phyloP scores from a whole-genome alignment of 768 basidiomycete genomes.

The Gloeophyllum trabeum region DNA sequence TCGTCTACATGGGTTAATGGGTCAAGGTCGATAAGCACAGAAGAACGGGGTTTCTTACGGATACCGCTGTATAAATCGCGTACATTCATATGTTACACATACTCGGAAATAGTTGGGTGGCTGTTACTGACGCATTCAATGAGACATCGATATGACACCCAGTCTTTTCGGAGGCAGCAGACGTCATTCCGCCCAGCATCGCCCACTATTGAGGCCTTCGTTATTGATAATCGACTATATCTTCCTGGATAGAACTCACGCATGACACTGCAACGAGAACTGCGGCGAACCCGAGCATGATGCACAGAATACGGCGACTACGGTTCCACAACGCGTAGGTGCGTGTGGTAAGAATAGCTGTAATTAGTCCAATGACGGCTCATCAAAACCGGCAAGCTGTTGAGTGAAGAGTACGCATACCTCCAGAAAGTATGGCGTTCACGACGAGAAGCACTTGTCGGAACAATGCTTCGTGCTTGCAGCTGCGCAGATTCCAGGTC shows the following conservation, averaged over 20 bases:
- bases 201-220: no score
- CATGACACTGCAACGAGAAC: slow-evolving; percentile 19
- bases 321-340: slow-evolving; percentile 38
- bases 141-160: no score
- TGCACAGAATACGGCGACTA: slow-evolving; percentile 22
- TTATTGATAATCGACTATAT: no score
- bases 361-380: not conserved
- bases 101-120: no score
- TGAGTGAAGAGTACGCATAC: not conserved
- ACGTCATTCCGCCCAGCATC: no score
- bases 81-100: no score
- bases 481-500: not conserved
- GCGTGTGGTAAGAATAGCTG: slow-evolving; percentile 34
- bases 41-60: slow-evolving; percentile 8
- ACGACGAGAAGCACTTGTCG: not conserved
- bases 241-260: no score
- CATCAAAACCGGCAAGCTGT: no score
- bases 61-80: slow-evolving; percentile 8
- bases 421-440: not conserved
- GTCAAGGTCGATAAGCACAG: not conserved
- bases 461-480: not conserved
- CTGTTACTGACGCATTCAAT: no score
- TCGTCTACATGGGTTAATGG: slow-evolving; percentile 10
- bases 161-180: no score
- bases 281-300: slow-evolving; percentile 21